These are phyloP conservation scores for Fusarium verticillioides DNA, from an alignment of 2,329 filamentous ascomycete genomes.

Conservation along the genomic window DNA sequence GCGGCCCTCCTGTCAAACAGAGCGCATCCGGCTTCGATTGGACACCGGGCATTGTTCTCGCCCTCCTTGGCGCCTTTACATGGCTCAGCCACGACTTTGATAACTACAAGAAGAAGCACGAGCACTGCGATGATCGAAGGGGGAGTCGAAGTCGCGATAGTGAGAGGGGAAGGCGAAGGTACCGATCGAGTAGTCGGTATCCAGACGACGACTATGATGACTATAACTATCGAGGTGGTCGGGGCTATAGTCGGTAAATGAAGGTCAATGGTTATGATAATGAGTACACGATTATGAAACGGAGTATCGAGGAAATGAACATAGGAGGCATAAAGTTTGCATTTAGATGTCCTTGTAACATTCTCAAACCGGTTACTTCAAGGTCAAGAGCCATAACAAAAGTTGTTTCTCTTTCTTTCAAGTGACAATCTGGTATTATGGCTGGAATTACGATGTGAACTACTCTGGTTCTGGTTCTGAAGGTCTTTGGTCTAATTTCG, in stretches of 20 bases:
- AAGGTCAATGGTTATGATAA: slow-evolving; percentile 1
- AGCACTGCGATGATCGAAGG: not conserved
- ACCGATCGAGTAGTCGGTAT: slow-evolving; percentile 20
- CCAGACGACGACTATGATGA: slow-evolving; percentile 22
- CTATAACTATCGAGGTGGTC: slow-evolving; percentile 10
- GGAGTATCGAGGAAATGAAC: not conserved
- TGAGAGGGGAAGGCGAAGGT: slow-evolving; percentile 22
- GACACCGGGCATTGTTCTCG: slow-evolving; percentile 53
- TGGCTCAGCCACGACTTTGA: slow-evolving; percentile 54
- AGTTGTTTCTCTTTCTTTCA: not conserved
- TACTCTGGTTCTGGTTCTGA: not conserved
- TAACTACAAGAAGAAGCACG: slow-evolving; percentile 19
- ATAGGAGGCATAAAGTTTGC: not conserved
- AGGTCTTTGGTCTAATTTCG: no score
- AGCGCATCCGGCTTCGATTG: slow-evolving; percentile 53
- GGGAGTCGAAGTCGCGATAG: slow-evolving; percentile 14
- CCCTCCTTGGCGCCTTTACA: slow-evolving; percentile 49
- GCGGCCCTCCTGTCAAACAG: slow-evolving; percentile 49
- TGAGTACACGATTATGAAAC: not conserved
- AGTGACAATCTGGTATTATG: no score
- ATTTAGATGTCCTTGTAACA: not conserved
- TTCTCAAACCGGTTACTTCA: not conserved
- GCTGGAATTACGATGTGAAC: no score
- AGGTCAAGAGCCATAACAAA: not conserved
- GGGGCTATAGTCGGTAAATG: slow-evolving; percentile 22